Conservation (phyloP, 129 eudicot species). For the Helianthus annuus region HanXRQr2.0-SUNRISE NC_035447.2:170802141-170802640, state of each 20-base stretch:
- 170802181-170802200: slow-evolving; percentile 43
- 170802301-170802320: slow-evolving; percentile 24
- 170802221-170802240: slow-evolving; percentile 39
- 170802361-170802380: slow-evolving; percentile 11
- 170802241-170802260: slow-evolving; percentile 38
- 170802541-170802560: slow-evolving; percentile 24
- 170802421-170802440: slow-evolving; percentile 27
- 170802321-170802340: slow-evolving; percentile 29
- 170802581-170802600: neutral
- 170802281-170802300: slow-evolving; percentile 11
- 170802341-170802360: neutral
- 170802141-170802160: no score
- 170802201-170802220: slow-evolving; percentile 39
- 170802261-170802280: slow-evolving; percentile 32
- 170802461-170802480: slow-evolving; percentile 36
- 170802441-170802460: slow-evolving; percentile 30
- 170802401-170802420: slow-evolving; percentile 3
- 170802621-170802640: no score
- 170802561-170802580: slow-evolving; percentile 8
- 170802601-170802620: neutral
- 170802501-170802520: slow-evolving; percentile 4
- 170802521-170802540: slow-evolving; percentile 20
- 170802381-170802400: neutral
- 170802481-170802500: slow-evolving; percentile 31
- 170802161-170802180: neutral